phyloP scores from a whole-genome alignment of 1,284 basidiomycete species.

The Laetiporus sulphureus region DNA sequence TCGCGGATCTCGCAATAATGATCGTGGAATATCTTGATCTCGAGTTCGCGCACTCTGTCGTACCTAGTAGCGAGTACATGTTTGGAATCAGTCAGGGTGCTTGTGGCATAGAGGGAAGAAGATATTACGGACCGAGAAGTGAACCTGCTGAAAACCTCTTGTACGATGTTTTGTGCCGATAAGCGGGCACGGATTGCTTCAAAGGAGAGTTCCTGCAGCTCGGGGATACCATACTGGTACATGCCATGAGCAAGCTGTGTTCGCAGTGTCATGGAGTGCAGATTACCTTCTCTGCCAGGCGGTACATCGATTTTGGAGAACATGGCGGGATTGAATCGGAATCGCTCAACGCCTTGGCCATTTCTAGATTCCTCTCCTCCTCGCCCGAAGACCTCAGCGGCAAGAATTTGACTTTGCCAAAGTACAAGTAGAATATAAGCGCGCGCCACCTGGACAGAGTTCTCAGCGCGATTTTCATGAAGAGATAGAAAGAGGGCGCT shows the following conservation, averaged over 20 bases:
- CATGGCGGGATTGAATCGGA: conserved; percentile 13
- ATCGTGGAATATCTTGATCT: conserved; percentile 12
- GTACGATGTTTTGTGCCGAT: conserved; percentile 13
- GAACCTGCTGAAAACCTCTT: conserved; percentile 18
- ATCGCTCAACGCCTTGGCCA: conserved; percentile 3
- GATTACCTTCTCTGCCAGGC: conserved; percentile 18
- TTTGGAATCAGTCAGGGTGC: too few relatives aligned
- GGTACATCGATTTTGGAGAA: conserved; percentile 23
- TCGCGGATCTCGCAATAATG: conserved; percentile 9
- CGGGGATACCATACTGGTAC: conserved; percentile 7
- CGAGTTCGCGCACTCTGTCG: conserved; percentile 13
- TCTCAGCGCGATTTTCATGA: background rate
- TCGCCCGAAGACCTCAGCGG: conserved; percentile 13
- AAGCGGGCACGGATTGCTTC: conserved; percentile 10
- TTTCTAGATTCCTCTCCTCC: conserved; percentile 5
- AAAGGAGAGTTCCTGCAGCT: conserved; percentile 13
- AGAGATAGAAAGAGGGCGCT: background rate
- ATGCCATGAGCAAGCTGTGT: background rate
- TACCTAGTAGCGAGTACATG: conserved; percentile 7
- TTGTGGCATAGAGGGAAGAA: too few relatives aligned
- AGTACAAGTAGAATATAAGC: conserved; percentile 20
- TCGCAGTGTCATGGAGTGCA: background rate
- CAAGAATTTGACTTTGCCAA: conserved; percentile 17
- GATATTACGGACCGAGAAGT: conserved; percentile 11
- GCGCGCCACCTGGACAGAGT: conserved; percentile 12